These are phyloP conservation scores for Helicostylum pulchrum DNA, from an alignment of 192 early-diverging fungal species.

Conservation along the genomic window DNA sequence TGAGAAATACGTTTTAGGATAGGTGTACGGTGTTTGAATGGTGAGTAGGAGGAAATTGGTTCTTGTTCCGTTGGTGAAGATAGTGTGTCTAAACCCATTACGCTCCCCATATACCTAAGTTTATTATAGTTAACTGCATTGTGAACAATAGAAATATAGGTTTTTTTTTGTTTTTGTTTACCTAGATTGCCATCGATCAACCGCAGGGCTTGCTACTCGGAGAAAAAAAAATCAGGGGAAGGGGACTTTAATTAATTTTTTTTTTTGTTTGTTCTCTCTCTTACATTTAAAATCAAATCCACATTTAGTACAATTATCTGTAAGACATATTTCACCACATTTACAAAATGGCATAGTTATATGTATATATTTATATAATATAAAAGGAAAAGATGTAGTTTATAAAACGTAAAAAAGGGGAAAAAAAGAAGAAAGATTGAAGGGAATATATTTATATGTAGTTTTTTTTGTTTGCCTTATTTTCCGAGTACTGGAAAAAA, in stretches of 20 bases:
- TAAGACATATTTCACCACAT: conserved; percentile 10
- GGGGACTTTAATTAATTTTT: too few relatives aligned
- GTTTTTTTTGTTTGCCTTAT: too few relatives aligned
- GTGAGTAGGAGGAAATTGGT: too few relatives aligned
- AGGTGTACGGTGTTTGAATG: background rate
- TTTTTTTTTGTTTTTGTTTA: background rate
- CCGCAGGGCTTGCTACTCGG: background rate
- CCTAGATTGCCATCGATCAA: conserved; percentile 33
- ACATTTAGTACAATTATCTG: conserved; percentile 4
- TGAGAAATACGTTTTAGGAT: conserved; percentile 6
- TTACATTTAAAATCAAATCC: conserved; percentile 6
- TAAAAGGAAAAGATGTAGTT: background rate
- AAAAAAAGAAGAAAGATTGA: background rate
- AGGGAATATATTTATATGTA: too few relatives aligned
- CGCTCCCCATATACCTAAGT: conserved; percentile 14
- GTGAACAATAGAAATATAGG: background rate
- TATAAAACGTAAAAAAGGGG: background rate
- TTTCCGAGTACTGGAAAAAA: too few relatives aligned
- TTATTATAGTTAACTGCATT: background rate
- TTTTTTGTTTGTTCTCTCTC: too few relatives aligned
- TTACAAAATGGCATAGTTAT: conserved; percentile 15
- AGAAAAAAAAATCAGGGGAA: background rate
- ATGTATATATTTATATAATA: conserved; percentile 2
- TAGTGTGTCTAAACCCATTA: conserved; percentile 12
- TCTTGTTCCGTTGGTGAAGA: background rate